phyloP scores from a whole-genome alignment of 2,329 filamentous ascomycete genomes.

The Verruconis gallopava region DNA sequence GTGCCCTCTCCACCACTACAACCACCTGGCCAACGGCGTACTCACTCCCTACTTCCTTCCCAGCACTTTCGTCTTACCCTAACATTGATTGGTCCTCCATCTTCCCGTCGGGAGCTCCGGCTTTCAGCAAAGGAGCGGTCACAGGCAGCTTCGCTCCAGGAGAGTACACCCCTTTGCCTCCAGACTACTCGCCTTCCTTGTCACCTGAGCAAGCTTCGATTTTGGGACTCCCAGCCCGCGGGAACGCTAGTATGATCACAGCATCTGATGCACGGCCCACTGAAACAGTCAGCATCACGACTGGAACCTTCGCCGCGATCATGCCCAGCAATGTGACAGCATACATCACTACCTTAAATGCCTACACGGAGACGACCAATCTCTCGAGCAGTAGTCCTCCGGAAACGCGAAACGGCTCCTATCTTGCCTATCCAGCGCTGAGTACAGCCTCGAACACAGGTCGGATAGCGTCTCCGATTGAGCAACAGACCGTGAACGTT shows the following conservation, averaged over 20 bases:
- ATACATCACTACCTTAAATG: not conserved
- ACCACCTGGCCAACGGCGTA: slow-evolving; percentile 7
- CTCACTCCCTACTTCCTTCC: not conserved
- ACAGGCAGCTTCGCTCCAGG: not conserved
- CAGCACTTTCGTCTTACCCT: not conserved
- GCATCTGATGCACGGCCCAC: not conserved
- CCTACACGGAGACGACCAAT: not conserved
- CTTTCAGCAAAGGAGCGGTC: not conserved
- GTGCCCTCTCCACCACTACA: slow-evolving; percentile 1
- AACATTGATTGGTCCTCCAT: not conserved
- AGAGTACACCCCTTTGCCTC: not conserved
- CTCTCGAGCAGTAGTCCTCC: not conserved
- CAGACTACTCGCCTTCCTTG: not conserved
- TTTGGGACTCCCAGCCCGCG: not conserved
- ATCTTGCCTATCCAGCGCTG: not conserved
- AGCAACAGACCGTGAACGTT: not conserved
- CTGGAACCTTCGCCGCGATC: not conserved
- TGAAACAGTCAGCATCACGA: not conserved
- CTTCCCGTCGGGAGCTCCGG: not conserved
- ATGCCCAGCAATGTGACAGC: not conserved
- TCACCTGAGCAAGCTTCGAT: not conserved
- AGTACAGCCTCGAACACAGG: not conserved
- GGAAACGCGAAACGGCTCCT: not conserved
- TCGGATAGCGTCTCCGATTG: too few species aligned
- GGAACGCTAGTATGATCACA: not conserved